Conservation (phyloP, 2,329 filamentous ascomycete species). For the Pestalotiopsis sp. region DNA sequence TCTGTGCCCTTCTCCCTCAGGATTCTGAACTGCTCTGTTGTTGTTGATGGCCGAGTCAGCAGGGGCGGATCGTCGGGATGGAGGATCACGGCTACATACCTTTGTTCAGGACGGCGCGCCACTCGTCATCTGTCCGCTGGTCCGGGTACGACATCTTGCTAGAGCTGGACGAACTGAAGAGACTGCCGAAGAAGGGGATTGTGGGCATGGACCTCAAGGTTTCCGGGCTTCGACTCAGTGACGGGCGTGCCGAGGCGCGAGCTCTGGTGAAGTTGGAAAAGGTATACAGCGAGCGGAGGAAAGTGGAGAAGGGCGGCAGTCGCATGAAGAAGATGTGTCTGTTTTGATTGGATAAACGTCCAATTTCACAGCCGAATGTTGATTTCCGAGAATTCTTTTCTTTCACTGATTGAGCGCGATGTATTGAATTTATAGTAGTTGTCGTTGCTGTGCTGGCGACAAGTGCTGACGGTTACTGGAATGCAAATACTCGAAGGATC, state of each 20-base stretch:
- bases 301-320: constrained; percentile 49
- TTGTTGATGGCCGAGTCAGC: background rate
- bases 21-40: constrained; percentile 91
- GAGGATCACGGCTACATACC: constrained; percentile 33
- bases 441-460: background rate
- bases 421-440: background rate
- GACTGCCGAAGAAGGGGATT: constrained; percentile 76
- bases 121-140: constrained; percentile 80
- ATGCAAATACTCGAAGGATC: background rate
- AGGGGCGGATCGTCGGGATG: background rate
- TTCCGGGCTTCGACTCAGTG: constrained; percentile 24
- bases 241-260: constrained; percentile 32
- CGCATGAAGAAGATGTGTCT: constrained; percentile 43
- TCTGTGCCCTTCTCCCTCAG: constrained; percentile 94
- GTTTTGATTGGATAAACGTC: background rate
- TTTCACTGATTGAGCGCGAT: background rate
- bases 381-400: background rate
- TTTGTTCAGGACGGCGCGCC: constrained; percentile 79
- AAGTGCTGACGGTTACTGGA: background rate
- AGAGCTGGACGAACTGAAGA: constrained; percentile 70
- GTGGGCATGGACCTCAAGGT: constrained; percentile 67
- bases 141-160: constrained; percentile 77
- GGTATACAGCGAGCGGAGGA: constrained; percentile 49
- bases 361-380: background rate
- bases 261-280: constrained; percentile 48